Conservation (phyloP, 345 rosid species). For the Odontarrhena argentea region DNA sequence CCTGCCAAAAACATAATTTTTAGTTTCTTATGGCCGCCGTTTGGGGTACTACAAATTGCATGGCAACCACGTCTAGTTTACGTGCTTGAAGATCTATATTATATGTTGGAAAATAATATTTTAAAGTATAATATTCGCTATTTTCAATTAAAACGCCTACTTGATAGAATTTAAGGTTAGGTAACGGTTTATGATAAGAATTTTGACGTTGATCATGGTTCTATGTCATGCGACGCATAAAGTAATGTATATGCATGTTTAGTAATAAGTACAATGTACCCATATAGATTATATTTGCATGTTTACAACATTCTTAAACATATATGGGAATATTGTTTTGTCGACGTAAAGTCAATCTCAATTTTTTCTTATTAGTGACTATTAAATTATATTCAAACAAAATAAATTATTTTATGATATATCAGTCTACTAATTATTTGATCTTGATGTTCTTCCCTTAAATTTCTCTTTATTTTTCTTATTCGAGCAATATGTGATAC, state of each 20-base stretch:
- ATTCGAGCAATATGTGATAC: no score
- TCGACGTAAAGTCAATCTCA: neutral
- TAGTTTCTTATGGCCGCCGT: constrained; percentile 10
- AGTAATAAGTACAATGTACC: constrained; percentile 28
- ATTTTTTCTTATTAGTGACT: no score
- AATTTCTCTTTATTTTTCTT: no score
- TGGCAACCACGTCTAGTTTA: constrained; percentile 36
- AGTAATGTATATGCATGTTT: constrained; percentile 26
- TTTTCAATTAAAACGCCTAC: constrained; percentile 14
- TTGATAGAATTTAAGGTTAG: constrained; percentile 19
- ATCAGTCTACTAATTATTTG: no score
- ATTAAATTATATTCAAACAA: no score
- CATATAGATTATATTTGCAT: neutral
- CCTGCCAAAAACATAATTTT: neutral
- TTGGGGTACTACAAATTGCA: constrained; percentile 24
- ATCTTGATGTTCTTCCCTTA: no score
- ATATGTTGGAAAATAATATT: neutral
- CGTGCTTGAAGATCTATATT: constrained; percentile 3
- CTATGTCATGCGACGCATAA: constrained; percentile 31
- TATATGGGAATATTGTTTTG: constrained; percentile 6
- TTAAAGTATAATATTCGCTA: neutral
- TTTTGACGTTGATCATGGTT: constrained; percentile 25
- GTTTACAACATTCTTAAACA: constrained; percentile 4
- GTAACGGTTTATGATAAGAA: constrained; percentile 22
- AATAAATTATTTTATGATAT: no score